A percentile compares a stretch with the other conserved stretches of the same genome.
Conservation (phyloP, 768 basidiomycete genomes). For the Phanerochaete carnosa region DNA sequence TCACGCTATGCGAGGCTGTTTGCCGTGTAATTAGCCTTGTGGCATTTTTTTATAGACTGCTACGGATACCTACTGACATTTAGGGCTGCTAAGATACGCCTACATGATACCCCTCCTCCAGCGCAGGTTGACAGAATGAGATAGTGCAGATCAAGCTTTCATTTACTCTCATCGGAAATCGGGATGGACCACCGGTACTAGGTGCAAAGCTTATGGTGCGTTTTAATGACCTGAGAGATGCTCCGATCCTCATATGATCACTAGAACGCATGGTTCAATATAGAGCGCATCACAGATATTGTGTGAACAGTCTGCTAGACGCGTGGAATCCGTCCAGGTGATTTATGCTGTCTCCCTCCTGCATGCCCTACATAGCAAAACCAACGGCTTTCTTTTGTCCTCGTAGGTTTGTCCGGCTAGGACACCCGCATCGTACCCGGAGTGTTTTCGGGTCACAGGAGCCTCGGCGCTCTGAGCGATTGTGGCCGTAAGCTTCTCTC, state of each 20-base stretch:
- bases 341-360: background rate
- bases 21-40: no score
- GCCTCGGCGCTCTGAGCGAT: background rate
- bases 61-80: no score
- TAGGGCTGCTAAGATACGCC: no score
- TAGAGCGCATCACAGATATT: background rate
- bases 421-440: no score
- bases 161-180: no score
- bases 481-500: background rate
- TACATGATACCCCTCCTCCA: no score
- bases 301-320: background rate
- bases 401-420: background rate
- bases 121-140: no score
- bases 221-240: background rate
- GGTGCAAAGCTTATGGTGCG: no score
- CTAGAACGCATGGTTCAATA: background rate
- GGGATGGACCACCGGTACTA: no score
- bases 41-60: no score
- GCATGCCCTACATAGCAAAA: background rate
- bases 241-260: background rate
- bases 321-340: background rate
- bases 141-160: no score
- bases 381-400: background rate
- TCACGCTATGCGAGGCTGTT: no score
- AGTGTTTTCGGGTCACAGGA: background rate